Evolutionary conservation across 2,329 filamentous ascomycete species (phyloP).

Genomic region (Phyllosticta ampelicida): DNA sequence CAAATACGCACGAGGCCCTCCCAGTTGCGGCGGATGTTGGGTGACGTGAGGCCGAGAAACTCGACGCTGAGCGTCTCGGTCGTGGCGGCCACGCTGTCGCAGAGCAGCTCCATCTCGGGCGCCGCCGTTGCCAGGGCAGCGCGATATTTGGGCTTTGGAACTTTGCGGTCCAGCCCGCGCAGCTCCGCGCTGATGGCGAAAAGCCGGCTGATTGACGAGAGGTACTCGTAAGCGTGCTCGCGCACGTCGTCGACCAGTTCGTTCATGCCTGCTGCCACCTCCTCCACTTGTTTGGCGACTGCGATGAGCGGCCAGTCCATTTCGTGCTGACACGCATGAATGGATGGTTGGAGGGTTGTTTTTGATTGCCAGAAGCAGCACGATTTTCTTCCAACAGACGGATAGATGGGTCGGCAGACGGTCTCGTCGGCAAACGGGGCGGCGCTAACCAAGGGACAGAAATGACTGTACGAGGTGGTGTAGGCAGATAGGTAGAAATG

Average conservation of each 20-base stretch:
- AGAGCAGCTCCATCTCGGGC: slow-evolving; percentile 5
- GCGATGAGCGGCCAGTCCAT: slow-evolving; percentile 30
- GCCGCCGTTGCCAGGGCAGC: slow-evolving; percentile 12
- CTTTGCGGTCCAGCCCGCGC: slow-evolving; percentile 35
- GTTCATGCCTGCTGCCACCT: slow-evolving; percentile 41
- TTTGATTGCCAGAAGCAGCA: no score
- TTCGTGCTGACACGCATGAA: slow-evolving; percentile 14
- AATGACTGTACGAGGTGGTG: neutral
- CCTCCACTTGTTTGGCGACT: slow-evolving; percentile 40
- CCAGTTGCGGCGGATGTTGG: slow-evolving; percentile 2
- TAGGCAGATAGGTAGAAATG: neutral
- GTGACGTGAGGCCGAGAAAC: neutral
- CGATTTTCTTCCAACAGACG: no score
- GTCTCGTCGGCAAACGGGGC: neutral
- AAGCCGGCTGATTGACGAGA: slow-evolving; percentile 42
- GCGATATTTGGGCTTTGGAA: slow-evolving; percentile 30
- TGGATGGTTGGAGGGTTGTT: slow-evolving; percentile 12
- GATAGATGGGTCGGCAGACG: neutral
- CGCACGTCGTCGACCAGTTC: slow-evolving; percentile 41
- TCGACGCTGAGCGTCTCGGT: slow-evolving; percentile 1
- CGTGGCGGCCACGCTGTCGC: slow-evolving; percentile 8
- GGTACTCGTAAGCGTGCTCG: slow-evolving; percentile 42
- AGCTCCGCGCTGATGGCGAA: slow-evolving; percentile 44
- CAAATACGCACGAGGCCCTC: slow-evolving; percentile 1
- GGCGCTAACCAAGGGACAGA: neutral